Evolutionary conservation across 345 rosid species (phyloP), one percentile per base, ranked within the genome.

Genomic region (Camelina sativa): DNA sequence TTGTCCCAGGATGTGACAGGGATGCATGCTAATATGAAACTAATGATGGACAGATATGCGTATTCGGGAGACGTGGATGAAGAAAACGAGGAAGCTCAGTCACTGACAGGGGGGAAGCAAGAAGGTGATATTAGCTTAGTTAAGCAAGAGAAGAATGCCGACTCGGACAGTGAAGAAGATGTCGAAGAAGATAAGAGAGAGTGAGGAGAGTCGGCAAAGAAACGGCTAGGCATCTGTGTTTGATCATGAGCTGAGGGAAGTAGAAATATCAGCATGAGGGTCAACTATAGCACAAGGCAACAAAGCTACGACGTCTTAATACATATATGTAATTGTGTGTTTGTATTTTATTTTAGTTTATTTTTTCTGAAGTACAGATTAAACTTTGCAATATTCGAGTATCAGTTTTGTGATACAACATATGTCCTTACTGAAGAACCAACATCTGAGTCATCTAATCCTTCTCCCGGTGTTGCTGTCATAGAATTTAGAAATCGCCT

Each of bases 141-240:
- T 22, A 90, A 83, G 80, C 89, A 65, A 76, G 94, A 85, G 32
- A 87, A 74, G 69, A 78, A 81, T 65, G 58, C 20, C 3, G 82
- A 6, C 63, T 80, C 74, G 5, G 86, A 90, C 19, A 55, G 74
- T 3, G 91, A 88, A 67, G 90, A 76, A 10, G 93, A 80, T 52
- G 19, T 65, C 13, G 95, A 92, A 84, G 97, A 87, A 80, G 95
- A 85, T 60, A 93, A 93, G 82, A 82, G 90, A 77, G 93, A 86
- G 79, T 88, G 47, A 41, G 58, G 69, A 47, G 17, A 64, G 70
- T 54, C 38, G 1, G 62, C 15, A 43, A 17, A 72, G 79, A 41
- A 44, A 62, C 46, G 22, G 48, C 30, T 57, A 55, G 34, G 25
- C 38, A 72, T 52, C 19, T 72, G 28, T 62, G 61, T 32, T 48